Conservation (phyloP, 306 rosid genomes). For the Inga leiocalycina region DNA sequence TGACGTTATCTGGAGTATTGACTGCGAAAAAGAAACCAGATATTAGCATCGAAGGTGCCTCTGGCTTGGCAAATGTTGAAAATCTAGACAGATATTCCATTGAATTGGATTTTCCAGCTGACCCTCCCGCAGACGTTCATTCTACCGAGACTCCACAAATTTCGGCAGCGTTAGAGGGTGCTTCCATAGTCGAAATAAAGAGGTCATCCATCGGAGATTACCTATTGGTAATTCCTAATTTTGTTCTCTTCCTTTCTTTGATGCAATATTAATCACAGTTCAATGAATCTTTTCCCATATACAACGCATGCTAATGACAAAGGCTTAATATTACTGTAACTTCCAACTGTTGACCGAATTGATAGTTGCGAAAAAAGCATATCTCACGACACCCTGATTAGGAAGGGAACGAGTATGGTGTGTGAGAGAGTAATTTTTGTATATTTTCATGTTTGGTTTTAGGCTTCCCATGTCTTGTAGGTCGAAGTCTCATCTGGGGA, state of each 20-base stretch:
- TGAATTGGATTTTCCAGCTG: conserved; percentile 58
- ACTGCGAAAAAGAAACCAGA: conserved; percentile 43
- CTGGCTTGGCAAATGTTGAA: conserved; percentile 33
- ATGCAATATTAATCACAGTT: background rate
- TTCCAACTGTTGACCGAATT: background rate
- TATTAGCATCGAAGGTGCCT: background rate
- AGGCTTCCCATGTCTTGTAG: conserved; percentile 44
- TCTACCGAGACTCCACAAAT: conserved; percentile 40
- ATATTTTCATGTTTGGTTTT: background rate
- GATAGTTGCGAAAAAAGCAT: background rate
- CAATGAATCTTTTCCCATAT: conserved; percentile 2
- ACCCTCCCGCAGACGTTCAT: conserved; percentile 40
- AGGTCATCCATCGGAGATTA: conserved; percentile 37
- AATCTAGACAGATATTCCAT: conserved; percentile 36
- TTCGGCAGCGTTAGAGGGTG: conserved; percentile 51
- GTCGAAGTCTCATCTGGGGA: conserved; percentile 57
- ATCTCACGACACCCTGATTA: conserved; percentile 7
- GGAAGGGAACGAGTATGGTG: background rate
- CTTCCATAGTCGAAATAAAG: conserved; percentile 52
- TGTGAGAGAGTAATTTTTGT: background rate
- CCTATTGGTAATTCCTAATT: conserved; percentile 53
- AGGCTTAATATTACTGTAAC: background rate
- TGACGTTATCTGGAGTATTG: conserved; percentile 69
- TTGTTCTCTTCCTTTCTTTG: background rate
- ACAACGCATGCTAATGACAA: background rate